Evolutionary conservation across 305 asterid genomes (phyloP).

Genomic region (Plantago lanceolata): DNA sequence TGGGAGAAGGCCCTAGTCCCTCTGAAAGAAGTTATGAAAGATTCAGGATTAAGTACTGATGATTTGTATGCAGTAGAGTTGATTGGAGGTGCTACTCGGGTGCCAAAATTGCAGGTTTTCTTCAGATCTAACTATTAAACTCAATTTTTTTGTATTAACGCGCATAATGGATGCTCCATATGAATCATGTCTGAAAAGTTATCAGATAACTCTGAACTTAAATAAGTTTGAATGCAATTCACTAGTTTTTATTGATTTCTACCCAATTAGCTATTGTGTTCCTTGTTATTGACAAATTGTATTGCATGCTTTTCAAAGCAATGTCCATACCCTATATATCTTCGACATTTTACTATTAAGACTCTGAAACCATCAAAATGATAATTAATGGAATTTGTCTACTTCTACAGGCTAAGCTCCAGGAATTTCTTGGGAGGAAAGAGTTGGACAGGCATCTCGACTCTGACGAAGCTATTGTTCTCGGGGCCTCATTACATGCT

Average conservation of each 20-base stretch:
- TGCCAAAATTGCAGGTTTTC: constrained; percentile 91
- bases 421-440: constrained; percentile 92
- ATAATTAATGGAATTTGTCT: background rate
- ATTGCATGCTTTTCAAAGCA: background rate
- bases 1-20: constrained; percentile 91
- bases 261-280: no score
- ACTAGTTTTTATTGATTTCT: no score
- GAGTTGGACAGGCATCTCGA: constrained; percentile 93
- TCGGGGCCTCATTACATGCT: constrained; percentile 95
- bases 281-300: no score
- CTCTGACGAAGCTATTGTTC: constrained; percentile 92
- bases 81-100: constrained; percentile 99
- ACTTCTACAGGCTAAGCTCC: constrained; percentile 77
- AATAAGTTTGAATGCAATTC: no score
- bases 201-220: background rate
- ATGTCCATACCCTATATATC: background rate
- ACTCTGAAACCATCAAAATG: background rate
- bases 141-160: constrained; percentile 6
- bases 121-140: constrained; percentile 12
- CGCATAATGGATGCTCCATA: background rate
- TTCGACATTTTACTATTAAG: background rate
- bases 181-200: background rate
- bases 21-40: constrained; percentile 65
- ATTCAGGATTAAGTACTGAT: constrained; percentile 67
- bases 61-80: constrained; percentile 92